phyloP scores from a whole-genome alignment of 1,284 basidiomycete genomes.

The Ceratobasidium sp. region DNA sequence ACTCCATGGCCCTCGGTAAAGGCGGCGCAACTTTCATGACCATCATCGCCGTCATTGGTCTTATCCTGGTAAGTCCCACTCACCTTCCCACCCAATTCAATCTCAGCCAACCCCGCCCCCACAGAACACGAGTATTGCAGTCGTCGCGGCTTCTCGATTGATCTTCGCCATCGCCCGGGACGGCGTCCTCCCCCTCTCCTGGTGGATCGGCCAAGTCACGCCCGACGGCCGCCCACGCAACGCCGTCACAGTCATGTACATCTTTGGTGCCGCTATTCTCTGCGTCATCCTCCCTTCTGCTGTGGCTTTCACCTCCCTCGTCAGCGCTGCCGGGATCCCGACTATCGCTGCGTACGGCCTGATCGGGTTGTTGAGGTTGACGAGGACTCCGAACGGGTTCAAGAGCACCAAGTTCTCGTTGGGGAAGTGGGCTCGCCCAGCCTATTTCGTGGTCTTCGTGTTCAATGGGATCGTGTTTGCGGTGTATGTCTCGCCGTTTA shows the following conservation, averaged over 20 bases:
- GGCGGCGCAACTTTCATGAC: slow-evolving; percentile 87
- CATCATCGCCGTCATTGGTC: slow-evolving; percentile 78
- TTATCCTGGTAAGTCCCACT: slow-evolving; percentile 72
- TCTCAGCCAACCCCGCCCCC: slow-evolving; percentile 32
- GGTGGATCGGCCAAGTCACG: slow-evolving; percentile 83
- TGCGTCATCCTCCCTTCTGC: slow-evolving; percentile 88
- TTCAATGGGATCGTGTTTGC: slow-evolving; percentile 82
- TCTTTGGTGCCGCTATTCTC: slow-evolving; percentile 77
- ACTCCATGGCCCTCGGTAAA: slow-evolving; percentile 82
- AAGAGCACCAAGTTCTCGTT: slow-evolving; percentile 77
- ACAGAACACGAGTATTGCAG: slow-evolving; percentile 84
- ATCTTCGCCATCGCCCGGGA: slow-evolving; percentile 90
- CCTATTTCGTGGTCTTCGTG: slow-evolving; percentile 74
- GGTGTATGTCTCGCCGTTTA: slow-evolving; percentile 84
- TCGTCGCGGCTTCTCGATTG: slow-evolving; percentile 86
- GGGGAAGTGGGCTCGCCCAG: slow-evolving; percentile 73
- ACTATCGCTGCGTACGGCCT: slow-evolving; percentile 87
- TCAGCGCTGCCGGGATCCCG: slow-evolving; percentile 84
- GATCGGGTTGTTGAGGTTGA: slow-evolving; percentile 77
- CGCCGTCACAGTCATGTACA: slow-evolving; percentile 84
- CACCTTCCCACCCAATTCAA: neutral
- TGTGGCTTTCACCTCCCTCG: slow-evolving; percentile 87
- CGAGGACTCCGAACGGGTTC: slow-evolving; percentile 81
- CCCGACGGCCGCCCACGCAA: slow-evolving; percentile 78
- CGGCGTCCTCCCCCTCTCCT: slow-evolving; percentile 83